phyloP scores from a whole-genome alignment of 495 filamentous ascomycete genomes.

The Usnea hakonensis region DNA sequence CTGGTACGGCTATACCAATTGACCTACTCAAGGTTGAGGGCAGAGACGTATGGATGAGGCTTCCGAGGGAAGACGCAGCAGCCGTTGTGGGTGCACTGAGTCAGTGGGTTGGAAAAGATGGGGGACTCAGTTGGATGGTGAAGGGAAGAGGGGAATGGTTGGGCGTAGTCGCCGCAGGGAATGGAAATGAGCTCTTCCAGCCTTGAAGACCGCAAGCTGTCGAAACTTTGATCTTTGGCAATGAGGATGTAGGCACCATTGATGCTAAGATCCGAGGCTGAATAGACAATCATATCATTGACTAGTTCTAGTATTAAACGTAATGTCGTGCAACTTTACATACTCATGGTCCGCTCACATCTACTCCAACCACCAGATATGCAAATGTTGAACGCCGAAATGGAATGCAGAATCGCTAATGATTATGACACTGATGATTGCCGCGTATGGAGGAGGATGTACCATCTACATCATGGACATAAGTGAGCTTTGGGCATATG shows the following conservation, averaged over 20 bases:
- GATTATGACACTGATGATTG: slow-evolving; percentile 1
- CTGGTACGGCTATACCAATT: slow-evolving; percentile 66
- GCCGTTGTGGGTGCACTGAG: slow-evolving; percentile 61
- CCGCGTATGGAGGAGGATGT: background rate
- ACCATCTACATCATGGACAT: slow-evolving; percentile 53
- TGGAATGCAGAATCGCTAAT: slow-evolving; percentile 12
- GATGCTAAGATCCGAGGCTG: background rate
- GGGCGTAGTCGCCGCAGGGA: slow-evolving; percentile 37
- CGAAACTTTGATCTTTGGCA: background rate
- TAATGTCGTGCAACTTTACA: background rate
- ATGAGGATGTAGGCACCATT: background rate
- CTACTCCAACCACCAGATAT: slow-evolving; percentile 1
- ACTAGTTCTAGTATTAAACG: background rate
- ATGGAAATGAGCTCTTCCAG: slow-evolving; percentile 26
- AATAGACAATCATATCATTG: background rate
- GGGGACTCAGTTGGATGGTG: slow-evolving; percentile 50
- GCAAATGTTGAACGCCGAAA: slow-evolving; percentile 4
- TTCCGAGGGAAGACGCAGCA: slow-evolving; percentile 59
- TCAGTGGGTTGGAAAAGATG: slow-evolving; percentile 29
- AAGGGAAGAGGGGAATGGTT: slow-evolving; percentile 49
- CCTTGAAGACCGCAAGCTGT: background rate
- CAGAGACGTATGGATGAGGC: slow-evolving; percentile 59
- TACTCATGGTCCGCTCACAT: background rate
- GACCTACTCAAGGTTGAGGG: slow-evolving; percentile 66
- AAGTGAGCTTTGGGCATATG: slow-evolving; percentile 73